Evolutionary conservation across 73 alveolate species (phyloP), one percentile per base, ranked within the genome.

Genomic region (Symbiodinium natans): DNA sequence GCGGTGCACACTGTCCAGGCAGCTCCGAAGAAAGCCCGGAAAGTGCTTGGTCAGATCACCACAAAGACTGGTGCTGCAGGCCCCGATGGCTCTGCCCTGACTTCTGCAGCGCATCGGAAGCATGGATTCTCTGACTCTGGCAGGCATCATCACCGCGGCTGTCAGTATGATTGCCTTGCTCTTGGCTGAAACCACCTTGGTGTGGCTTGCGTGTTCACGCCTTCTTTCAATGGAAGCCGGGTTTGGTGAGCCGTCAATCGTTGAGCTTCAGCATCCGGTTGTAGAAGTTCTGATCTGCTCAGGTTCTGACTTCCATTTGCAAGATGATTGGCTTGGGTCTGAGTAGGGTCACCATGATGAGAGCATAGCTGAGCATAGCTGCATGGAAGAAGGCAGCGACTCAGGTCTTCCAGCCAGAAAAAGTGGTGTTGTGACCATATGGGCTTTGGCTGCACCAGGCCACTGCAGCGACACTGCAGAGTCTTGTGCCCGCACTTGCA

Each of bases 401-500:
- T 31, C 29, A 89, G 95, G 95, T 89, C 95, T 27, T 39, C 86
- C 13, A 89, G 87, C 38, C 95, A 68, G 34, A 89, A 71, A 86
- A 40, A 21, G 34, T 89, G 95, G 95, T 89, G 95, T 23, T 89
- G 95, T 38, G 36, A 89, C 73, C 95, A 89, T 36, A 48, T 89
- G 73, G 95, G 95, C 39, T 77, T 89, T 8, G 95, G 95, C 23
- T 89, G 95, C 52, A 82, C 27, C 59, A 87, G 94, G 94, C 93
- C 27, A 27, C 19, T 27, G 68, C 68, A 52, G 21, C 68, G 71
- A 23, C 23, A 0, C 71, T 52, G 71, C 71, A 52, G 31, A 52
- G 71, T 52, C 1, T 0, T n/a, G n/a, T 52, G 15, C 31, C n/a
- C 71, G 29, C n/a, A 52, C 71, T 52, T 52, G 71, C 31, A 29